Evolutionary conservation across 768 basidiomycete genomes (phyloP), one percentile per base, ranked within the genome.

Genomic region (Harrya chromipes): DNA sequence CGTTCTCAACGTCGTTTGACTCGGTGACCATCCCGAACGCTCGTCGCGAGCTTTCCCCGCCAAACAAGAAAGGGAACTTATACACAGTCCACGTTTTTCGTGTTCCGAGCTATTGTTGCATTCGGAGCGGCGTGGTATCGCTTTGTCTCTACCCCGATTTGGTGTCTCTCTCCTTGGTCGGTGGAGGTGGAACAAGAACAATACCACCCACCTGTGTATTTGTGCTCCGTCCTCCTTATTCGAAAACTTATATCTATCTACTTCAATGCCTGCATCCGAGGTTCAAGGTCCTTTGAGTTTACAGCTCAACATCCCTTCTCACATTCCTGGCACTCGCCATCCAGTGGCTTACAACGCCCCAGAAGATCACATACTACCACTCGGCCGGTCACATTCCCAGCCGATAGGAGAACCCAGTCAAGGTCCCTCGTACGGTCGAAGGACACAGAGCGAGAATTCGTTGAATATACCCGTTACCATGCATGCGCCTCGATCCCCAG

Each of bases 371-470:
- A 20, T 56, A 16, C 26, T 52, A 10, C 23, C 47, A 35, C 31
- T 52, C 37, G 50, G 43, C 38, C 59, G 55, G 45, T 39, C 62
- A 29, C 55, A 31, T 41, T 69, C 65, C 34, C 50, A 53, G 47
- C 57, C 57, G 19, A 44, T 46, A 47, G 56, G 50, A 55, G 67
- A 67, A 49, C 53, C 62, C 40, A 58, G 45, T 49, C 61, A 63
- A 46, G 55, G 54, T 36, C 49, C 53, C 49, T 57, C 54, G 14
- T 61, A 49, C 49, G 50, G 48, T 39, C 57, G 60, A 43, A 53
- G 53, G 43, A 55, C 58, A 49, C 65, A 69, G 47, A 65, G 63
- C 46, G 67, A 63, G 43, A 24, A 46, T 36, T 24, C 59, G 13
- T 34, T 63, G 34, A 39, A 21, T 19, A 6, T 46, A 14, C 52